These are phyloP conservation scores for Fusarium penzigii DNA, from an alignment of 2,329 filamentous ascomycete genomes.

Conservation along the genomic window DNA sequence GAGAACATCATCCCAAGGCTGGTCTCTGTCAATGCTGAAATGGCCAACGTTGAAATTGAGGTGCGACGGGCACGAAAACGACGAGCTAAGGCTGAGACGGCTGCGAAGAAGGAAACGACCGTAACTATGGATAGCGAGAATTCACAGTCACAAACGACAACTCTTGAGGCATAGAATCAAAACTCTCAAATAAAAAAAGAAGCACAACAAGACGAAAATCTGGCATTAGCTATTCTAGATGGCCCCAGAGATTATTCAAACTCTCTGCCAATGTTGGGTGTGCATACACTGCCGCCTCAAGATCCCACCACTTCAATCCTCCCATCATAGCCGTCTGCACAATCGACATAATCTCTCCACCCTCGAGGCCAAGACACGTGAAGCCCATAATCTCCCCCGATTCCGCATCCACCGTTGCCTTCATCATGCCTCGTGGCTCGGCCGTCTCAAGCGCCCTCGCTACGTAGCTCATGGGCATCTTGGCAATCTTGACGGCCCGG, in stretches of 20 bases:
- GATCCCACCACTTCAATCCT: constrained; percentile 43
- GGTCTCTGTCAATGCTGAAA: constrained; percentile 57
- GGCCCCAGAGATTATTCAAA: constrained; percentile 52
- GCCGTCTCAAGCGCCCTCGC: constrained; percentile 52
- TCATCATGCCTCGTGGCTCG: constrained; percentile 54
- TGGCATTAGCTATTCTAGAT: constrained; percentile 33
- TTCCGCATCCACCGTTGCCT: constrained; percentile 49
- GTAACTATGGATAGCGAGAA: background rate
- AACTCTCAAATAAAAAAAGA: background rate
- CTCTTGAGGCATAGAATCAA: constrained; percentile 14
- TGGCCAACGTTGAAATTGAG: constrained; percentile 67
- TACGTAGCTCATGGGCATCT: constrained; percentile 54
- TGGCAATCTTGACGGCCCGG: constrained; percentile 43
- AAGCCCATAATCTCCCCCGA: constrained; percentile 53
- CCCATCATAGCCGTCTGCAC: constrained; percentile 56
- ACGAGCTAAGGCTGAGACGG: constrained; percentile 48
- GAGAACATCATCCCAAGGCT: constrained; percentile 59
- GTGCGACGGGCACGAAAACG: constrained; percentile 63
- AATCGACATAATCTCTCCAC: constrained; percentile 54
- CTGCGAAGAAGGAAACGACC: constrained; percentile 30
- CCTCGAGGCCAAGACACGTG: constrained; percentile 52
- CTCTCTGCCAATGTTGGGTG: constrained; percentile 53
- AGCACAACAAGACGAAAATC: background rate
- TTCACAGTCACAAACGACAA: constrained; percentile 4
- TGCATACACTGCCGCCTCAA: constrained; percentile 50